A percentile compares a stretch with the other conserved stretches of the same genome.
Evolutionary conservation across 345 rosid genomes (phyloP).

Genomic region (Anacardium occidentale): DNA sequence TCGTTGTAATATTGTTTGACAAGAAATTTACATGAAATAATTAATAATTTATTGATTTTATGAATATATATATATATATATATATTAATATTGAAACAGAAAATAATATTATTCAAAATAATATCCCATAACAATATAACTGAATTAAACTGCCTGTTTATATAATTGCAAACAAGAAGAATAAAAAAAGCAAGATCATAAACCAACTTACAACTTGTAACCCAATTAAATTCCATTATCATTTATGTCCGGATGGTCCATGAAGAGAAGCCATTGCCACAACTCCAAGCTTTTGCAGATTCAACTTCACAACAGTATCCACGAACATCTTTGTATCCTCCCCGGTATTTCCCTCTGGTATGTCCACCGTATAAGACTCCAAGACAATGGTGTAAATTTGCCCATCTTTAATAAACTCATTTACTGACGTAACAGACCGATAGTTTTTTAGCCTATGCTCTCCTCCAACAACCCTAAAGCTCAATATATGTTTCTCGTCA

Average conservation of each 20-base stretch:
- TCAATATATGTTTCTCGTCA: slow-evolving; percentile 58
- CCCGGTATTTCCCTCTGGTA: slow-evolving; percentile 74
- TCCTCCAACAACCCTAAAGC: slow-evolving; percentile 83
- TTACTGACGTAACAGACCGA: slow-evolving; percentile 71
- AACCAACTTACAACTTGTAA: too few species aligned
- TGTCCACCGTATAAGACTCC: slow-evolving; percentile 79
- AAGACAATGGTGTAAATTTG: slow-evolving; percentile 58
- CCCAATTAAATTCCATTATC: neutral
- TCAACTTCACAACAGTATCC: slow-evolving; percentile 88
- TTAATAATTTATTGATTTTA: too few species aligned
- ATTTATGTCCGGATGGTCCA: slow-evolving; percentile 29
- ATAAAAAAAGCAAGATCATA: neutral
- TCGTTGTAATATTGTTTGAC: too few species aligned
- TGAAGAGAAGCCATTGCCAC: slow-evolving; percentile 49
- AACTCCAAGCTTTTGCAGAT: slow-evolving; percentile 80
- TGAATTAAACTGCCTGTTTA: neutral
- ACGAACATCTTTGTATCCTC: slow-evolving; percentile 85
- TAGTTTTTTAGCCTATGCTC: slow-evolving; percentile 78
- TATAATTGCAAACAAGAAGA: neutral
- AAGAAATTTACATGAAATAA: too few species aligned
- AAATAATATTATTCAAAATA: neutral
- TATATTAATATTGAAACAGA: too few species aligned
- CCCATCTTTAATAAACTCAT: slow-evolving; percentile 50
- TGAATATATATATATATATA: too few species aligned
- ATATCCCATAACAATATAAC: slow-evolving; percentile 2